phyloP scores from a whole-genome alignment of 495 filamentous ascomycete genomes.

The Neurospora sp. region DNA sequence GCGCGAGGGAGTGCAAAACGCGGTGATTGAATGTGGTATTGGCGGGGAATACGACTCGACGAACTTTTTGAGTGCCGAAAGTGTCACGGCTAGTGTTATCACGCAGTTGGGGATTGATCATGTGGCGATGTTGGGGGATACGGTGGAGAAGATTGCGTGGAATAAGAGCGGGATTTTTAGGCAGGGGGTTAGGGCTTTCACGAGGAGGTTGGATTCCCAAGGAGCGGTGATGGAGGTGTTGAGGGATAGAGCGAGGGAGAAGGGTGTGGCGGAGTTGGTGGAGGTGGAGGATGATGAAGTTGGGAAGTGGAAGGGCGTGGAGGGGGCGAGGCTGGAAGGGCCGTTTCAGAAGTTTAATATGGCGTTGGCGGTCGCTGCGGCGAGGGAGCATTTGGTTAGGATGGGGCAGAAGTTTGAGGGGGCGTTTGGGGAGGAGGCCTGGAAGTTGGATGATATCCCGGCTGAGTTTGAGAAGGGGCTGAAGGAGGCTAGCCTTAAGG shows the following conservation, averaged over 20 bases:
- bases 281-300: conserved; percentile 27
- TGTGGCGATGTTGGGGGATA: conserved; percentile 36
- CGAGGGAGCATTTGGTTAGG: conserved; percentile 26
- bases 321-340: conserved; percentile 24
- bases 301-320: conserved; percentile 27
- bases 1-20: conserved; percentile 27
- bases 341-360: conserved; percentile 37
- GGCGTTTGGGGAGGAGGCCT: conserved; percentile 8
- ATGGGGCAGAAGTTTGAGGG: conserved; percentile 11
- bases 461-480: conserved; percentile 56
- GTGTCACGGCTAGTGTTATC: conserved; percentile 30
- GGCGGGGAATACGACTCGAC: conserved; percentile 44
- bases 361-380: conserved; percentile 31
- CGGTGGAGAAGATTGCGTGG: conserved; percentile 42
- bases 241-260: conserved; percentile 28
- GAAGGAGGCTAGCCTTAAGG: conserved; percentile 52
- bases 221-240: conserved; percentile 34
- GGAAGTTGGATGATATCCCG: conserved; percentile 14
- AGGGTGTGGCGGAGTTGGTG: conserved; percentile 17
- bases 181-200: conserved; percentile 28
- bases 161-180: conserved; percentile 44
- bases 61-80: conserved; percentile 28
- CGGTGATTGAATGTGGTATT: conserved; percentile 40
- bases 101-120: conserved; percentile 43
- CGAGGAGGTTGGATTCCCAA: no score